Evolutionary conservation across 192 early-diverging fungal genomes (phyloP).

Genomic region (Mortierella antarctica): DNA sequence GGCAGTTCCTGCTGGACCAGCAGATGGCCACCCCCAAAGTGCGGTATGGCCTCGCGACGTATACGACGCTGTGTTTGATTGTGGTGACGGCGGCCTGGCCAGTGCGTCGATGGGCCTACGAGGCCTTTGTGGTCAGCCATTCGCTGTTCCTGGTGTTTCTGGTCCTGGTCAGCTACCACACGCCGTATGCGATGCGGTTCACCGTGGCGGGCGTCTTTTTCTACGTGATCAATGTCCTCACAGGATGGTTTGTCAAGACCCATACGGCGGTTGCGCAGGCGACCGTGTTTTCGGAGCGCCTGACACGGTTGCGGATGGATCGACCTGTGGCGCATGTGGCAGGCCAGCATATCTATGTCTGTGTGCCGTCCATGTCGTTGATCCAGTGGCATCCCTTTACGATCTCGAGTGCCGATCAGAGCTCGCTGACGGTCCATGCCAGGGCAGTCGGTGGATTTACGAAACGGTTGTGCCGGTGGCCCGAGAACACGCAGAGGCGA

Average conservation of each 20-base stretch:
- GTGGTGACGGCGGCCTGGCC: slow-evolving; percentile 60
- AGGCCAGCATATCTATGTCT: slow-evolving; percentile 60
- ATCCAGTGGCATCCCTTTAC: slow-evolving; percentile 69
- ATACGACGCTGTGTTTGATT: slow-evolving; percentile 59
- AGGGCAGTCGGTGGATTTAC: slow-evolving; percentile 59
- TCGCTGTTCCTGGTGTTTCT: slow-evolving; percentile 57
- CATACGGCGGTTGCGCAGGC: slow-evolving; percentile 50
- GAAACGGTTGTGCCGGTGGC: slow-evolving; percentile 35
- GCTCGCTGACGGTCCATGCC: slow-evolving; percentile 49
- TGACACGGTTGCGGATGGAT: slow-evolving; percentile 50
- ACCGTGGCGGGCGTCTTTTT: slow-evolving; percentile 56
- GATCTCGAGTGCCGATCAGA: slow-evolving; percentile 45
- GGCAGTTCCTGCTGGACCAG: slow-evolving; percentile 18
- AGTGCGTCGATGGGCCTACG: slow-evolving; percentile 58
- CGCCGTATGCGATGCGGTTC: slow-evolving; percentile 67
- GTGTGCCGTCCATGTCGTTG: slow-evolving; percentile 59
- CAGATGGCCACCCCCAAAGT: slow-evolving; percentile 55
- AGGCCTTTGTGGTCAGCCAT: slow-evolving; percentile 61
- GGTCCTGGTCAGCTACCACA: slow-evolving; percentile 59
- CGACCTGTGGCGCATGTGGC: slow-evolving; percentile 39
- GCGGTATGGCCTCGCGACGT: slow-evolving; percentile 59
- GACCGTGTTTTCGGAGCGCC: slow-evolving; percentile 40
- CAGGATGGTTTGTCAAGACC: slow-evolving; percentile 58
- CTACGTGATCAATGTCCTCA: slow-evolving; percentile 56
- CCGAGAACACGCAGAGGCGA: slow-evolving; percentile 43